phyloP scores from a whole-genome alignment of 305 asterid genomes.

The Andrographis paniculata region DNA sequence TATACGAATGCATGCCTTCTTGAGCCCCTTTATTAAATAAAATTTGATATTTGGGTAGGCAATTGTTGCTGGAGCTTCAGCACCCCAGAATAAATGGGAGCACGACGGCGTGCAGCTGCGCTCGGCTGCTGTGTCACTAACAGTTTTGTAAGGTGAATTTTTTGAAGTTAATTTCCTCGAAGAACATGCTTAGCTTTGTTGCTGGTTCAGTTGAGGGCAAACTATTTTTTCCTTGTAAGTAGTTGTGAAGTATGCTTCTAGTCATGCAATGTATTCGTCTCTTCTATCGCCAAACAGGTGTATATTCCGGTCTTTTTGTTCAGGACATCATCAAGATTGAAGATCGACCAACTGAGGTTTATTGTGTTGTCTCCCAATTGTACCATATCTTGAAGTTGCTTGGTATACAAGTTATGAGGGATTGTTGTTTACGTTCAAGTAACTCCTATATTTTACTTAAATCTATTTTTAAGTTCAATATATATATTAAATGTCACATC shows the following conservation, averaged over 20 bases:
- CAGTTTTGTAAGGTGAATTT: slow-evolving; percentile 31
- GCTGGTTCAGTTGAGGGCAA: neutral
- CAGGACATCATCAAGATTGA: no score
- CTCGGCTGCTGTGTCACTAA: slow-evolving; percentile 85
- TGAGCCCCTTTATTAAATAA: neutral
- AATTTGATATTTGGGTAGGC: slow-evolving; percentile 29
- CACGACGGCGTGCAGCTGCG: slow-evolving; percentile 76
- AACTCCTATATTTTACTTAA: no score
- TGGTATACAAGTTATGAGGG: no score
- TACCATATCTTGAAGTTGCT: no score
- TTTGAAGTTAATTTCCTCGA: neutral
- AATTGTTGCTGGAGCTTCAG: slow-evolving; percentile 74
- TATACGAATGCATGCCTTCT: neutral
- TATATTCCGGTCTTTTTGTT: no score
- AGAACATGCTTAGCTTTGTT: no score
- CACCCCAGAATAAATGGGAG: slow-evolving; percentile 71
- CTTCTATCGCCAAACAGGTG: no score
- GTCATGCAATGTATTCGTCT: neutral
- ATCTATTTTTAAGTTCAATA: no score
- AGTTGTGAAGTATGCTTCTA: neutral
- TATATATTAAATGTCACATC: no score
- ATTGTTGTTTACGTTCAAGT: no score
- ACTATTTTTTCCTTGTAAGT: neutral
- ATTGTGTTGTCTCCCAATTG: no score
- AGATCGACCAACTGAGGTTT: no score